These are phyloP conservation scores for Lavandula angustifolia DNA, from an alignment of 257 asterid species.

Conservation along the genomic window DNA sequence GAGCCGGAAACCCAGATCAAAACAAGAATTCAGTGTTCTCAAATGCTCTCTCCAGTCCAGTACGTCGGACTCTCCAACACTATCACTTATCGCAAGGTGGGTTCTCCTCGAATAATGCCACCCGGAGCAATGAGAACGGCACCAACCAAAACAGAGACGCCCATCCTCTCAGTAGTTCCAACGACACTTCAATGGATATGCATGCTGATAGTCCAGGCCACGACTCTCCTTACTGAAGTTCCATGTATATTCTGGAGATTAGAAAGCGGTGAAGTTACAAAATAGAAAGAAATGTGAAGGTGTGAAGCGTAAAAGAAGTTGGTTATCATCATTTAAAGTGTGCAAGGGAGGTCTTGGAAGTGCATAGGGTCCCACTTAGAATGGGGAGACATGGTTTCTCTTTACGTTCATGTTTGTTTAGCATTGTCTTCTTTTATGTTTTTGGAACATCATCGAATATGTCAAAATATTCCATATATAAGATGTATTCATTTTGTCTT, in stretches of 20 bases:
- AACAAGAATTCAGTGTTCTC: constrained; percentile 55
- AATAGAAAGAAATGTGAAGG: constrained; percentile 11
- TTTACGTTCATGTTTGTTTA: constrained; percentile 28
- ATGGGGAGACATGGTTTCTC: constrained; percentile 24
- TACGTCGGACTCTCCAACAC: constrained; percentile 58
- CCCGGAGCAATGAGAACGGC: constrained; percentile 41
- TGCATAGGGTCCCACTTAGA: constrained; percentile 14
- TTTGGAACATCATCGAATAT: constrained; percentile 3
- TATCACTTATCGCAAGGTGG: constrained; percentile 56
- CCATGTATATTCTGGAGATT: constrained; percentile 2
- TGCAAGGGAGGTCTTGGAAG: constrained; percentile 17
- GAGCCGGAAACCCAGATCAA: constrained; percentile 46
- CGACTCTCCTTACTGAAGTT: constrained; percentile 50
- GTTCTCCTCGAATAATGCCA: constrained; percentile 35
- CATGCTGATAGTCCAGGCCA: constrained; percentile 63
- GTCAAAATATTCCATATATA: constrained; percentile 24
- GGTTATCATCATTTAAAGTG: constrained; percentile 5
- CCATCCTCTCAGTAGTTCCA: constrained; percentile 47
- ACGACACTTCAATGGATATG: constrained; percentile 66
- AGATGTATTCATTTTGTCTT: constrained; percentile 23
- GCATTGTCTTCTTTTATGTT: constrained; percentile 8
- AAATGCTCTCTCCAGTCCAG: constrained; percentile 66
- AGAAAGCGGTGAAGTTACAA: background rate
- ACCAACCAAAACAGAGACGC: constrained; percentile 41
- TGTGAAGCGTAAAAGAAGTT: constrained; percentile 21